These are phyloP conservation scores for Diaporthe sp. DNA, from an alignment of 2,329 filamentous ascomycete genomes.

Conservation along the genomic window DNA sequence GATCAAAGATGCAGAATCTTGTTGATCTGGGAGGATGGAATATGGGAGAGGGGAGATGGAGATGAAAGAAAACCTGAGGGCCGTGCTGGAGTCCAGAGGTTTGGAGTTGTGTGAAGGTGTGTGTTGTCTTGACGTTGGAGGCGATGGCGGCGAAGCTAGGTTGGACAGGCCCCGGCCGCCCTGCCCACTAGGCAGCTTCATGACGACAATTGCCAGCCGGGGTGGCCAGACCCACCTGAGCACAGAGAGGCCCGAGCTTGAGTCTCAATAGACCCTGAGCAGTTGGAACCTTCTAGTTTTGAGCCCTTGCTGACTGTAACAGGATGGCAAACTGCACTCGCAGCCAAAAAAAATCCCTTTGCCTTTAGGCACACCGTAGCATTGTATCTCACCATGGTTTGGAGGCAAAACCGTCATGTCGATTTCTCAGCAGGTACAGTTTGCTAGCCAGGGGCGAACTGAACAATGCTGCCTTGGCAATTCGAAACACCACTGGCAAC, in stretches of 20 bases:
- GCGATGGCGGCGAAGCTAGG: conserved; percentile 35
- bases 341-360: background rate
- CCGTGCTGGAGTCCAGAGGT: conserved; percentile 16
- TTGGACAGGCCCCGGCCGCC: conserved; percentile 22
- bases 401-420: background rate
- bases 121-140: conserved; percentile 33
- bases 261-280: conserved; percentile 45
- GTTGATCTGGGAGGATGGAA: conserved; percentile 22
- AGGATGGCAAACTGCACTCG: background rate
- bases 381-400: background rate
- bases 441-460: conserved; percentile 6
- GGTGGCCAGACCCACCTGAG: conserved; percentile 29
- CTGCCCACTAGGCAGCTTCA: conserved; percentile 38
- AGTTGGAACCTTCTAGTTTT: conserved; percentile 24
- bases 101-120: conserved; percentile 25
- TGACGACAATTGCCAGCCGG: conserved; percentile 39
- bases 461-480: conserved; percentile 3
- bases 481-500: background rate
- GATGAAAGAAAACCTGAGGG: conserved; percentile 23
- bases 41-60: conserved; percentile 7
- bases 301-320: background rate
- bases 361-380: background rate
- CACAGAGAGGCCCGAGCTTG: conserved; percentile 42
- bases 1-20: conserved; percentile 30
- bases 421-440: conserved; percentile 19